These are phyloP conservation scores for Biscogniauxia sp. DNA, from an alignment of 2,329 filamentous ascomycete genomes.

Conservation along the genomic window DNA sequence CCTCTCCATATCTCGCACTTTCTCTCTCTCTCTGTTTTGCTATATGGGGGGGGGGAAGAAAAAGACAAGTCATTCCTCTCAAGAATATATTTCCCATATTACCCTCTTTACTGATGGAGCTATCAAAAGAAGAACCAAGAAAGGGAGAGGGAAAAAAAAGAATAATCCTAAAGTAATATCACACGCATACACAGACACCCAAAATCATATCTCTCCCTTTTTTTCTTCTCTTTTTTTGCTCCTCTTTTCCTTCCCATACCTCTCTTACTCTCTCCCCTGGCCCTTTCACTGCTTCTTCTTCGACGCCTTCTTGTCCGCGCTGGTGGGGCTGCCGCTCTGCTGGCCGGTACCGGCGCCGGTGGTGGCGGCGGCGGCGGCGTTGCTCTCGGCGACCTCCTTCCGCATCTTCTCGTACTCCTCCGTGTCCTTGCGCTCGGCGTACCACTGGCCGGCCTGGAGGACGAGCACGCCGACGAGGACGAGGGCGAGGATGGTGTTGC, in stretches of 20 bases:
- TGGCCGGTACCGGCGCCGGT: slow-evolving; percentile 1
- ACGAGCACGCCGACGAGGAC: slow-evolving; percentile 90
- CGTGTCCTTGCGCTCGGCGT: slow-evolving; percentile 89
- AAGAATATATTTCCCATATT: no score
- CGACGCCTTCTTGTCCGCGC: slow-evolving; percentile 28
- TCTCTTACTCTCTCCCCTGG: slow-evolving; percentile 1
- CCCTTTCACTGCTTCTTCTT: slow-evolving; percentile 29
- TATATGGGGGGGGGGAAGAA: no score
- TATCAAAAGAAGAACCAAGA: no score
- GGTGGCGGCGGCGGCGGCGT: slow-evolving; percentile 29
- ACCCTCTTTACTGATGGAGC: no score
- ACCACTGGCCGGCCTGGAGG: slow-evolving; percentile 96
- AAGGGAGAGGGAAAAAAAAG: background rate
- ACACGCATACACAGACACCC: background rate
- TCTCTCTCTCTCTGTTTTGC: no score
- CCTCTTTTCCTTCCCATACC: no score
- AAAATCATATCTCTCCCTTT: no score
- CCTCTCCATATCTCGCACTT: no score
- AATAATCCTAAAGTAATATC: background rate
- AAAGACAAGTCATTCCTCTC: no score
- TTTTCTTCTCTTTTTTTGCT: no score
- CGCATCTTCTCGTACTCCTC: slow-evolving; percentile 69
- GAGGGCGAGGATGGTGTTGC: slow-evolving; percentile 92
- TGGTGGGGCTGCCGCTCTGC: slow-evolving; percentile 11
- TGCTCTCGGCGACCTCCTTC: slow-evolving; percentile 31